A percentile compares a stretch with the other conserved stretches of the same genome.
Evolutionary conservation across 345 rosid genomes (phyloP).

Genomic region (Corchorus olitorius): DNA sequence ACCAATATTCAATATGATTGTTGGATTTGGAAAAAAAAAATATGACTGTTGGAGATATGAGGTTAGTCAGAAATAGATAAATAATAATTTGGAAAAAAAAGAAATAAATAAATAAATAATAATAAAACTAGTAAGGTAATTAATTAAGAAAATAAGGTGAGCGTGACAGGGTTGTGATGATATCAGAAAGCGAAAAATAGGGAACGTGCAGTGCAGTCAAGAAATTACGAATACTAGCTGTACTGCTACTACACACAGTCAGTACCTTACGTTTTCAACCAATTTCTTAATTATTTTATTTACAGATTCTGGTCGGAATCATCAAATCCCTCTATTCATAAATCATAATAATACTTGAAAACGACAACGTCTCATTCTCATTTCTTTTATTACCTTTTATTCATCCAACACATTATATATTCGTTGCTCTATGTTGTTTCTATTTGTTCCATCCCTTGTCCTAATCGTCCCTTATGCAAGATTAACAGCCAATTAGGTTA

Average conservation of each 20-base stretch:
- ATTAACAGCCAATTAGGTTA: no score
- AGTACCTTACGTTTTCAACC: background rate
- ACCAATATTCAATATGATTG: no score
- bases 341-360: background rate
- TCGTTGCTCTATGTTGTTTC: no score
- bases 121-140: no score
- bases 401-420: background rate
- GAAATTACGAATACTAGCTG: background rate
- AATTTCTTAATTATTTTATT: background rate
- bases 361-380: background rate
- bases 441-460: background rate
- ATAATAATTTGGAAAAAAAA: no score
- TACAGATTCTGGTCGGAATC: background rate
- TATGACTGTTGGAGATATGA: no score
- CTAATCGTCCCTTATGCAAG: background rate
- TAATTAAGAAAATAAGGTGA: no score
- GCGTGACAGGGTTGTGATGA: slow-evolving; percentile 26
- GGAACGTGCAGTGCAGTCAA: slow-evolving; percentile 39
- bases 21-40: no score
- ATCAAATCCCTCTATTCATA: no score
- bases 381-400: background rate
- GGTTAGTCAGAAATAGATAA: no score
- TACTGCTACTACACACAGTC: no score
- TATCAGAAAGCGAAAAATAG: background rate
- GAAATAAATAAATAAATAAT: no score